Conservation (phyloP, 2,329 filamentous ascomycete genomes). For the Plectosphaerella cucumerina region DNA sequence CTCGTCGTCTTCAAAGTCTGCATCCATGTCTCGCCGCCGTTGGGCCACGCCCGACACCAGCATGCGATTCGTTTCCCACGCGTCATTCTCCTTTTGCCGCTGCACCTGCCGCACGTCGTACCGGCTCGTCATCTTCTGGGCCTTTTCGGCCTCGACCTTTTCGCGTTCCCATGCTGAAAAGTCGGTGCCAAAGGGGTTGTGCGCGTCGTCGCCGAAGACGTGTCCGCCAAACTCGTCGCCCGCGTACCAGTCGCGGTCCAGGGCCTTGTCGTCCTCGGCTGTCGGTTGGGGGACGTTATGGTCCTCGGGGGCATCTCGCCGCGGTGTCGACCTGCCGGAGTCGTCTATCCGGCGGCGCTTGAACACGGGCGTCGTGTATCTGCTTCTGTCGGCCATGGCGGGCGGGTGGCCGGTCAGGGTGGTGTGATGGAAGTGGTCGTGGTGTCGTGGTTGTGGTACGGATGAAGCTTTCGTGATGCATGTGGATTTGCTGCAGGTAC, state of each 20-base stretch:
- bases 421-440: no score
- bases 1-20: slow-evolving; percentile 90
- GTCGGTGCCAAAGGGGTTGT: slow-evolving; percentile 84
- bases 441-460: no score
- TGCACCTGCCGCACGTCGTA: slow-evolving; percentile 69
- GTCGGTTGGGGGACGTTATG: slow-evolving; percentile 59
- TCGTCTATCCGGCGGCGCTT: slow-evolving; percentile 64
- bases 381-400: slow-evolving; percentile 20
- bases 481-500: no score
- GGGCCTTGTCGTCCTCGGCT: slow-evolving; percentile 66
- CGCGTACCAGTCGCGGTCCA: slow-evolving; percentile 91
- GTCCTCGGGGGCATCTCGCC: slow-evolving; percentile 31
- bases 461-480: no score
- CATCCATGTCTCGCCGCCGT: slow-evolving; percentile 66
- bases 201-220: slow-evolving; percentile 84
- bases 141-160: slow-evolving; percentile 69
- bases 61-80: slow-evolving; percentile 99
- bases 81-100: slow-evolving; percentile 91
- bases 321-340: slow-evolving; percentile 32
- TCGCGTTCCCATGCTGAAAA: slow-evolving; percentile 66
- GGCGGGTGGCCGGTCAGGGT: no score
- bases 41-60: slow-evolving; percentile 94
- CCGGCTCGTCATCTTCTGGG: slow-evolving; percentile 75
- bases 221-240: slow-evolving; percentile 79
- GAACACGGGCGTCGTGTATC: slow-evolving; percentile 38